A percentile compares a stretch with the other conserved stretches of the same genome.
Conservation (phyloP, 768 basidiomycete species). For the Boletus patriciae region DNA sequence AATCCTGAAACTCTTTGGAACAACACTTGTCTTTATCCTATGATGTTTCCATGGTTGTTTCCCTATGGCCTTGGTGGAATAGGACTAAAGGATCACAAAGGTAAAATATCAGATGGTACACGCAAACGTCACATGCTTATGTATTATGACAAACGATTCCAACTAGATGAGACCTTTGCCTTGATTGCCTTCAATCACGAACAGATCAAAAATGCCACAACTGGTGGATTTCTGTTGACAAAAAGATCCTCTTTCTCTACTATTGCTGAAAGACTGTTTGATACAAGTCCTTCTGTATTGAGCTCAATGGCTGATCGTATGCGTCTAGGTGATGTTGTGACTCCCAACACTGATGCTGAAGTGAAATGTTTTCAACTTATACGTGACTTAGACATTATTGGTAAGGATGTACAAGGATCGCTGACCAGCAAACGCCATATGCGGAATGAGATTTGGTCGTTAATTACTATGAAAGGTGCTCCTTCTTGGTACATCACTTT, state of each 20-base stretch:
- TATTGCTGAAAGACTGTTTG: neutral
- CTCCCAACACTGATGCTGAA: neutral
- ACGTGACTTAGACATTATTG: too few relatives aligned
- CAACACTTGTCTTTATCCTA: neutral
- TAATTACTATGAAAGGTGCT: too few relatives aligned
- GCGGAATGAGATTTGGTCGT: too few relatives aligned
- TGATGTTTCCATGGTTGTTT: neutral
- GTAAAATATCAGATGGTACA: neutral
- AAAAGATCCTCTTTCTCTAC: neutral
- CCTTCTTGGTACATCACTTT: too few relatives aligned
- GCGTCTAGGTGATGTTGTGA: too few relatives aligned
- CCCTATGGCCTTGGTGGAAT: too few relatives aligned
- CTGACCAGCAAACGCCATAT: too few relatives aligned
- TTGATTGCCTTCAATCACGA: neutral
- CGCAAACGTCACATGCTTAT: neutral
- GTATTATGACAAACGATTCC: neutral
- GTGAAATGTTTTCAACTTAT: too few relatives aligned
- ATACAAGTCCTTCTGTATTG: neutral
- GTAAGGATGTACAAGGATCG: too few relatives aligned
- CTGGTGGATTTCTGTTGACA: neutral
- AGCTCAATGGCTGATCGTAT: neutral
- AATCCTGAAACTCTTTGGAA: too few relatives aligned
- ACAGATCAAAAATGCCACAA: neutral
- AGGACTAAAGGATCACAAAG: neutral
- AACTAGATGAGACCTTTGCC: neutral